A percentile compares a stretch with the other conserved stretches of the same genome.
phyloP scores from a whole-genome alignment of 768 basidiomycete species.

The Leccinellum rugosiceps region DNA sequence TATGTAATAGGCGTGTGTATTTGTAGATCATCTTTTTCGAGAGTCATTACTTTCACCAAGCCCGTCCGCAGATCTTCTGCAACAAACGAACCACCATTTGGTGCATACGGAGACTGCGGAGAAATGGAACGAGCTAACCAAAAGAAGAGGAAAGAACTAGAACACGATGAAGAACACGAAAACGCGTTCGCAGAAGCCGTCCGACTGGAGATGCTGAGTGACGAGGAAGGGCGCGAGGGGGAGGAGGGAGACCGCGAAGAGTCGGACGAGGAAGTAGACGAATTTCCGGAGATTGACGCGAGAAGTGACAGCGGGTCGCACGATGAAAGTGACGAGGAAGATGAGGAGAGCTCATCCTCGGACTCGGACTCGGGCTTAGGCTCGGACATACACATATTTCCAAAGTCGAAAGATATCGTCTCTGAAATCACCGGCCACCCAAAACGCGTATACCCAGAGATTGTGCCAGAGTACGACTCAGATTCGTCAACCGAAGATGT shows the following conservation, averaged over 20 bases:
- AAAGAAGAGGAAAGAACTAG: conserved; percentile 59
- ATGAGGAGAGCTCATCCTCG: conserved; percentile 36
- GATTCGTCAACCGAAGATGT: conserved; percentile 93
- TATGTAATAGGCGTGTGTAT: conserved; percentile 12
- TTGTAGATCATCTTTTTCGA: conserved; percentile 8
- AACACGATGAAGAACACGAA: conserved; percentile 36
- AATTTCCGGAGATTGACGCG: conserved; percentile 67
- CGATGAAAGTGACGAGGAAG: conserved; percentile 32
- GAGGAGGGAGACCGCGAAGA: conserved; percentile 35
- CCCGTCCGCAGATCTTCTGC: not conserved
- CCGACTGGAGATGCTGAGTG: conserved; percentile 69
- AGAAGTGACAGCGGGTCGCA: conserved; percentile 41
- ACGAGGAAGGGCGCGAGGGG: conserved; percentile 52
- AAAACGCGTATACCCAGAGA: conserved; percentile 82
- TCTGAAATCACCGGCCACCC: conserved; percentile 83
- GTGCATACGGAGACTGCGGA: conserved; percentile 31
- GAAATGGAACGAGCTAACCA: conserved; percentile 33
- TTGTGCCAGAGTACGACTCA: conserved; percentile 87
- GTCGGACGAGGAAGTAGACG: conserved; percentile 61
- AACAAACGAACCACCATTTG: not conserved
- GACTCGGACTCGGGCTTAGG: conserved; percentile 33
- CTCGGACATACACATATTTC: conserved; percentile 54
- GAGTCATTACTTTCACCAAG: not conserved
- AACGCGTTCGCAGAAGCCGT: conserved; percentile 38
- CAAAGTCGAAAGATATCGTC: conserved; percentile 63